phyloP scores from a whole-genome alignment of 192 early-diverging fungal genomes.

The Phycomyces blakesleeanus region DNA sequence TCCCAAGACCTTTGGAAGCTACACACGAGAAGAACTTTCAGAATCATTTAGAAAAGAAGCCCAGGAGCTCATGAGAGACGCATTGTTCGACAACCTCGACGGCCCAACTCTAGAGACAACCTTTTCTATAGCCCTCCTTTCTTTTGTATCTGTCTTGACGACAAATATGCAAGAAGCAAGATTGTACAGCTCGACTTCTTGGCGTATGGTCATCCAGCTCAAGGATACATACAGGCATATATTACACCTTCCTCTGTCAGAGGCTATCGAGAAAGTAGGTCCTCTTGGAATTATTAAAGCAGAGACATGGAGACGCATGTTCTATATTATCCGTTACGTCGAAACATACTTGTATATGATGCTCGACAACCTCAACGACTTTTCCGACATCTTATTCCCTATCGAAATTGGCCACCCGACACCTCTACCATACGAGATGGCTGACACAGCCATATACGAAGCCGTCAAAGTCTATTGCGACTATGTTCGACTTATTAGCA shows the following conservation, averaged over 20 bases:
- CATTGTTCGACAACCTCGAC: conserved; percentile 2
- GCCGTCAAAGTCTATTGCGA: conserved; percentile 10
- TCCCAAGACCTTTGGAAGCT: not conserved
- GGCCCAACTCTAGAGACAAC: conserved; percentile 10
- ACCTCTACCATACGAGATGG: conserved; percentile 4
- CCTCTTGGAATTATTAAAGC: not conserved
- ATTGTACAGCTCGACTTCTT: conserved; percentile 5
- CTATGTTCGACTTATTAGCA: conserved; percentile 3
- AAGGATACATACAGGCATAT: conserved; percentile 15
- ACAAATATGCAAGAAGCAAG: conserved; percentile 14
- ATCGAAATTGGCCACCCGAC: conserved; percentile 16
- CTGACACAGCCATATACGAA: not conserved
- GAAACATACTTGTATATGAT: conserved; percentile 15
- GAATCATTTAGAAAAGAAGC: not conserved
- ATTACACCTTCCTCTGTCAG: not conserved
- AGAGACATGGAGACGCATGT: conserved; percentile 25
- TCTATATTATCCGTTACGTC: conserved; percentile 16
- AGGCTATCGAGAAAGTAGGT: not conserved
- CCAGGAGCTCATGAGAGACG: conserved; percentile 1
- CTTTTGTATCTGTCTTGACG: not conserved
- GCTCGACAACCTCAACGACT: conserved; percentile 1
- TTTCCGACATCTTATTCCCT: not conserved
- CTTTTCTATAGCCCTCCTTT: not conserved
- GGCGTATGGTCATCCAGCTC: conserved; percentile 21
- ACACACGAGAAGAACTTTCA: conserved; percentile 3